Conservation (phyloP, 164 flowering plant species). For the Chimonanthus salicifolius region DNA sequence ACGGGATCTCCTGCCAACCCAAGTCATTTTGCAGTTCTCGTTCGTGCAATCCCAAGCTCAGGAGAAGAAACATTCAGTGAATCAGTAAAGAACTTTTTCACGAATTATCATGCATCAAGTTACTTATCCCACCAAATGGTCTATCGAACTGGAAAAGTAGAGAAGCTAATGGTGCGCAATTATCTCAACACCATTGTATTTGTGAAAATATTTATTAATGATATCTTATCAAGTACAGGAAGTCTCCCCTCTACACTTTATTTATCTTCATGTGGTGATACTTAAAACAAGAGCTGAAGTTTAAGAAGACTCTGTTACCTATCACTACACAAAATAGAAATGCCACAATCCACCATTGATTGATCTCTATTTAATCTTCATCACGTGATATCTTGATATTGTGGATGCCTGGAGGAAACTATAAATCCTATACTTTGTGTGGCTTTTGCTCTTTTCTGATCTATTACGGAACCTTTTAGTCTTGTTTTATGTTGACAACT, state of each 20-base stretch:
- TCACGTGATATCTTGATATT: background rate
- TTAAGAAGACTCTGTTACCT: background rate
- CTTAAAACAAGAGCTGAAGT: background rate
- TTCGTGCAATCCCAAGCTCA: conserved; percentile 76
- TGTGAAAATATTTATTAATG: background rate
- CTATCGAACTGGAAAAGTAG: conserved; percentile 59
- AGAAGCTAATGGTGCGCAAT: conserved; percentile 67
- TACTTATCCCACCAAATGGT: conserved; percentile 91
- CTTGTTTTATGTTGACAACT: background rate
- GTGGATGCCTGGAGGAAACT: background rate
- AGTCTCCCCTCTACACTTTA: background rate
- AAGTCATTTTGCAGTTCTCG: conserved; percentile 87
- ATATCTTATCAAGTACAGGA: background rate
- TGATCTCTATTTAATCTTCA: background rate
- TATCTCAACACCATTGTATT: background rate
- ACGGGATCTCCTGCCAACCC: conserved; percentile 45
- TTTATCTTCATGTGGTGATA: background rate
- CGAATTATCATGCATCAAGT: conserved; percentile 67
- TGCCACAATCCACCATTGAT: background rate
- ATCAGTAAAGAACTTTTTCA: conserved; percentile 53
- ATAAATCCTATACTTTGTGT: background rate
- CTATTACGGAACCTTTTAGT: background rate
- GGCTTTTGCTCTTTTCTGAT: background rate
- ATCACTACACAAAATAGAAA: background rate
- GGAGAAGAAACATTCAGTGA: conserved; percentile 58